phyloP scores from a whole-genome alignment of 1,284 basidiomycete genomes.

The Cryptococcus sp. region DNA sequence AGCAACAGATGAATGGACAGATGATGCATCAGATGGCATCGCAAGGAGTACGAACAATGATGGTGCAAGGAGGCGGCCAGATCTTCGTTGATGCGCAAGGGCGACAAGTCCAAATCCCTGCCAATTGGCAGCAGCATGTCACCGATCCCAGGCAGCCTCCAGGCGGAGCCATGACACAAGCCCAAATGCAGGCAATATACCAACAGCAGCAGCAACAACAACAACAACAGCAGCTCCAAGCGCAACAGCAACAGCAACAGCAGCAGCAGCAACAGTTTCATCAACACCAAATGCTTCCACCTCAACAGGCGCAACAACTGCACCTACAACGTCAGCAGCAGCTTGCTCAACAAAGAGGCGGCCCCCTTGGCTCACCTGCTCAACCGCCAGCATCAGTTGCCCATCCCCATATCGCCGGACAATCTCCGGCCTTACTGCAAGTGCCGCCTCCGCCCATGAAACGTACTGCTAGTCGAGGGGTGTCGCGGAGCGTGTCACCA shows the following conservation, averaged over 20 bases:
- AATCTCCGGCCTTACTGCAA: slow-evolving; percentile 19
- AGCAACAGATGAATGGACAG: slow-evolving; percentile 7
- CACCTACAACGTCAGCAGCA: slow-evolving; percentile 11
- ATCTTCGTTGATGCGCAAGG: slow-evolving; percentile 16
- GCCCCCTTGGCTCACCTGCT: too few species aligned
- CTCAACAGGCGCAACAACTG: slow-evolving; percentile 9
- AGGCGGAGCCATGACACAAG: slow-evolving; percentile 8
- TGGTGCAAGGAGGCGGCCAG: slow-evolving; percentile 5
- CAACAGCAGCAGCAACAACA: slow-evolving; percentile 7
- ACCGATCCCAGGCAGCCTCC: slow-evolving; percentile 17
- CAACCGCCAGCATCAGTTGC: slow-evolving; percentile 5
- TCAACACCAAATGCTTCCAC: slow-evolving; percentile 4
- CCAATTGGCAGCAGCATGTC: slow-evolving; percentile 13
- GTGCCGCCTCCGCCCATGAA: slow-evolving; percentile 18
- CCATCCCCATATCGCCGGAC: slow-evolving; percentile 12
- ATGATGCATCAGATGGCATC: slow-evolving; percentile 10
- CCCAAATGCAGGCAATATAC: slow-evolving; percentile 13
- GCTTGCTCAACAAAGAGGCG: slow-evolving; percentile 1
- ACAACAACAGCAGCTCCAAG: slow-evolving; percentile 1
- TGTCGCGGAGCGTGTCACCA: slow-evolving; percentile 17
- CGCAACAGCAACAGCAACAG: slow-evolving; percentile 10
- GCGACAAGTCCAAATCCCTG: slow-evolving; percentile 12
- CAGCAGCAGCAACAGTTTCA: slow-evolving; percentile 8
- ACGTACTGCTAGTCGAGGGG: slow-evolving; percentile 9
- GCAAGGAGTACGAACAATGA: slow-evolving; percentile 18